These are phyloP conservation scores for Parasarocladium wereldwijsianum DNA, from an alignment of 2,329 filamentous ascomycete species.

Conservation along the genomic window DNA sequence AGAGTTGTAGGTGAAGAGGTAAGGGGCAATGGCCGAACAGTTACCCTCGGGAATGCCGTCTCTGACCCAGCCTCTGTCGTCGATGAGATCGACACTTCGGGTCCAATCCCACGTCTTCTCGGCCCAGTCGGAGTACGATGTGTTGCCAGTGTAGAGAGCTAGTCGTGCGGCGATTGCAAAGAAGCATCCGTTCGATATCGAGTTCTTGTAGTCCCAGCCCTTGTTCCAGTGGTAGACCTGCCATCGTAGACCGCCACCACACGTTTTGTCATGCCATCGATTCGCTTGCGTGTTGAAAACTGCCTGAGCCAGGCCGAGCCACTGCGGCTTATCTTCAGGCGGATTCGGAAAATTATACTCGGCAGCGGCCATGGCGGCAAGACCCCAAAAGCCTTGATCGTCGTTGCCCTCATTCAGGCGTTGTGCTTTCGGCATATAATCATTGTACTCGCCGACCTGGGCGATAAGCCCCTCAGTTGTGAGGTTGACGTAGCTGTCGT, in stretches of 20 bases:
- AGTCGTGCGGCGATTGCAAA: constrained; percentile 52
- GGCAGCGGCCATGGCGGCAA: constrained; percentile 55
- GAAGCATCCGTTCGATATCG: constrained; percentile 48
- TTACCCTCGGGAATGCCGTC: constrained; percentile 44
- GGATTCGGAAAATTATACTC: constrained; percentile 54
- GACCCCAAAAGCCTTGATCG: constrained; percentile 62
- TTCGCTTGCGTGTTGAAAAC: constrained; percentile 68
- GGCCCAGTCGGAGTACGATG: constrained; percentile 67
- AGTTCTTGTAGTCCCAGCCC: constrained; percentile 66
- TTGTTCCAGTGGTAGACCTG: constrained; percentile 75
- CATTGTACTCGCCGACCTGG: constrained; percentile 56
- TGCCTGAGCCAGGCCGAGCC: constrained; percentile 60
- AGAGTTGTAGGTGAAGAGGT: constrained; percentile 58
- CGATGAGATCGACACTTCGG: constrained; percentile 38
- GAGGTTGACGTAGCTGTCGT: constrained; percentile 55
- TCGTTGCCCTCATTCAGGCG: constrained; percentile 57
- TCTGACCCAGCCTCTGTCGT: constrained; percentile 43
- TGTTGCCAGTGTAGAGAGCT: constrained; percentile 62
- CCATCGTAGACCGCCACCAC: constrained; percentile 67
- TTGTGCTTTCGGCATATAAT: constrained; percentile 68
- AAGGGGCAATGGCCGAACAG: constrained; percentile 41
- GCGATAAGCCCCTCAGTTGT: constrained; percentile 54
- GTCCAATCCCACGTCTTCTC: constrained; percentile 60
- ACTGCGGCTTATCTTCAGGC: constrained; percentile 37
- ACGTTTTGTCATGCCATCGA: constrained; percentile 56